Evolutionary conservation across 495 filamentous ascomycete species (phyloP).

Genomic region (Aspergillus wentii): DNA sequence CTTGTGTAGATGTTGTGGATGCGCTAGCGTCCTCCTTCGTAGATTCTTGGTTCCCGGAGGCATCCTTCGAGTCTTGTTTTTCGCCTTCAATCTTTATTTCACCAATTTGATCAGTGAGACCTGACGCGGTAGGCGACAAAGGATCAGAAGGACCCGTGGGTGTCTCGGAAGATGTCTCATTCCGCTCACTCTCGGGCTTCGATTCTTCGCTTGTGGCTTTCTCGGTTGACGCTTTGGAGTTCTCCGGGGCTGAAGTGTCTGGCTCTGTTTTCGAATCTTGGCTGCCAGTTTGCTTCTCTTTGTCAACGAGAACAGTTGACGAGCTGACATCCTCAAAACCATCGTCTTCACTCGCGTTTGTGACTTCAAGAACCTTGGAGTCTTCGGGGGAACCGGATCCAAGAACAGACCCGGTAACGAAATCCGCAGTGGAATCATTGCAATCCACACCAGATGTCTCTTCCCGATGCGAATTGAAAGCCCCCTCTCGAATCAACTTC

Average conservation of each 20-base stretch:
- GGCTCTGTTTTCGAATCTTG: slow-evolving; percentile 5
- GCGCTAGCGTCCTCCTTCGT: slow-evolving; percentile 5
- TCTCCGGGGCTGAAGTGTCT: not conserved
- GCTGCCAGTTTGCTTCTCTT: slow-evolving; percentile 46
- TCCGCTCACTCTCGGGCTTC: slow-evolving; percentile 7
- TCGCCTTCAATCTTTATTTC: slow-evolving; percentile 46
- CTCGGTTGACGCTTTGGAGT: too few species aligned
- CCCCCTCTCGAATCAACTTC: slow-evolving; percentile 65
- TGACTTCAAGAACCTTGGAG: slow-evolving; percentile 55
- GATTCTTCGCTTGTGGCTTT: slow-evolving; percentile 3
- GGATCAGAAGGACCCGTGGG: slow-evolving; percentile 24
- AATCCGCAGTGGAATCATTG: slow-evolving; percentile 45
- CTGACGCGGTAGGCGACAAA: slow-evolving; percentile 44
- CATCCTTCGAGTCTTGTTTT: slow-evolving; percentile 10
- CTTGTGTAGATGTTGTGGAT: slow-evolving; percentile 3
- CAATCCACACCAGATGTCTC: slow-evolving; percentile 40
- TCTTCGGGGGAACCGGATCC: slow-evolving; percentile 39
- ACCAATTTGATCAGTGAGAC: slow-evolving; percentile 46
- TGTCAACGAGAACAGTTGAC: slow-evolving; percentile 61
- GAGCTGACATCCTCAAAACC: slow-evolving; percentile 89
- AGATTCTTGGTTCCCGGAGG: too few species aligned
- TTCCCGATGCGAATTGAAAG: slow-evolving; percentile 31
- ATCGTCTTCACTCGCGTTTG: slow-evolving; percentile 81
- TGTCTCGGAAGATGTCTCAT: too few species aligned
- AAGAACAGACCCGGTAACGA: slow-evolving; percentile 31